phyloP scores from a whole-genome alignment of 23 red algal genomes.

The Cyanidium caldarium region DNA sequence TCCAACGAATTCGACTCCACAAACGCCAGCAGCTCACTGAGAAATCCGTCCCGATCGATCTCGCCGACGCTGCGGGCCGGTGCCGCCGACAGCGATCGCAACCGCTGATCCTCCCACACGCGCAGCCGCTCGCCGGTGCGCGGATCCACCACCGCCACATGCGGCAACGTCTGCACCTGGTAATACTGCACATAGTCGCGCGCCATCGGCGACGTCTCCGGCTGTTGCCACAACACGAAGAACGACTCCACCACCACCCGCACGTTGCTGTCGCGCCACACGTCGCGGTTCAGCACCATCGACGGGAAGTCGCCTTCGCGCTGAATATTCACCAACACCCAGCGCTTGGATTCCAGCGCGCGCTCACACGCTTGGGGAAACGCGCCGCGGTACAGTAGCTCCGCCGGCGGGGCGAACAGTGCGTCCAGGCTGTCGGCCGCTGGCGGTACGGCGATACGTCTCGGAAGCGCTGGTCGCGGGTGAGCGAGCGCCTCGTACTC shows the following conservation, averaged over 20 bases:
- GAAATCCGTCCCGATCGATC: too few species aligned
- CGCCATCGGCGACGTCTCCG: constrained; percentile 14
- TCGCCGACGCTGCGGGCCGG: too few species aligned
- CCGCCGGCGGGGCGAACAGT: too few species aligned
- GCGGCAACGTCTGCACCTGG: constrained; percentile 10
- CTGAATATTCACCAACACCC: neutral
- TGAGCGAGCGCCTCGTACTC: too few species aligned
- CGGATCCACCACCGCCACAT: constrained; percentile 41
- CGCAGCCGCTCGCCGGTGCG: constrained; percentile 29
- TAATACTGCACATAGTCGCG: constrained; percentile 27
- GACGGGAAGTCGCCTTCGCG: neutral
- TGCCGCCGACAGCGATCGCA: too few species aligned
- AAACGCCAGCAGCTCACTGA: too few species aligned
- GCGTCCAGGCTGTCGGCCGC: too few species aligned
- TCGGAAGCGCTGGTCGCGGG: too few species aligned
- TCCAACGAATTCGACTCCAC: too few species aligned
- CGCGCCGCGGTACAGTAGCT: too few species aligned
- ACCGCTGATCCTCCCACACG: constrained; percentile 1
- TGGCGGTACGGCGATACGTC: too few species aligned
- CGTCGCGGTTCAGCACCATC: constrained; percentile 28
- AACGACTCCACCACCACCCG: constrained; percentile 16
- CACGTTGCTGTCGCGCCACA: constrained; percentile 19
- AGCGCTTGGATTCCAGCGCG: neutral
- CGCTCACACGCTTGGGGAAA: too few species aligned
- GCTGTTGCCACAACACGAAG: constrained; percentile 36